Base-by-base conservation (phyloP, 2,329 filamentous ascomycete species). In the Blumeriella jaapii region DNA sequence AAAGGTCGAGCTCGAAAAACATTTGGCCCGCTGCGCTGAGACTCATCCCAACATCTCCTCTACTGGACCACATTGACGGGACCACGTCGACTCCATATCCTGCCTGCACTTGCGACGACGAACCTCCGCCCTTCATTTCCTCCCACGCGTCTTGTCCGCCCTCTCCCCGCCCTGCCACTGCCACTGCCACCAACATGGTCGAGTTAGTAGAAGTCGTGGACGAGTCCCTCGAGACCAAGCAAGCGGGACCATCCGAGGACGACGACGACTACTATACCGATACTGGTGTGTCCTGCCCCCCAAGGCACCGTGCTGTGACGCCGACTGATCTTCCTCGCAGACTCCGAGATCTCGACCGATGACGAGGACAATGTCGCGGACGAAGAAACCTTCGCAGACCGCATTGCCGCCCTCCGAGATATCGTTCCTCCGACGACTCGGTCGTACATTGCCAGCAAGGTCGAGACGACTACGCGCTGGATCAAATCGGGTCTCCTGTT, bases 131-230 rank as follows among this genome's bases (percentile, higher is more conserved):
- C n/a, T n/a, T n/a, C n/a, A n/a, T n/a, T n/a, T n/a, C n/a, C n/a
- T n/a, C n/a, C n/a, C n/a, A n/a, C 34, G 11, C 25, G 16, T 23
- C 19, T 23, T 24, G 31, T 18, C 26, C 14, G 17, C n/a, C 12
- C 15, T 22, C 9, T 78, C 10, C 18, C n/a, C n/a, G n/a, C n/a
- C n/a, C n/a, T n/a, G 25, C 12, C 18, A 32, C n/a, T 26, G 10
- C 22, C 17, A 23, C 8, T 12, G 18, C 19, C 31, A 26, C 34
- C 36, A 36, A 61, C 54, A 95, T 96, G 89, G 89, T 96, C 62
- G 85, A 89, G 64, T 83, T 96, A 58, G 83, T 85, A 59, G 89
- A 96, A 69, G 89, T 96, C 57, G 80, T 93, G 59, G 89, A 96
- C 60, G 87, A 95, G 71, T 83, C 93, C 64, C 93, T 95, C 69